Evolutionary conservation across 192 early-diverging fungal species (phyloP), one percentile per base, ranked within the genome.

Genomic region (Coemansia sp.): DNA sequence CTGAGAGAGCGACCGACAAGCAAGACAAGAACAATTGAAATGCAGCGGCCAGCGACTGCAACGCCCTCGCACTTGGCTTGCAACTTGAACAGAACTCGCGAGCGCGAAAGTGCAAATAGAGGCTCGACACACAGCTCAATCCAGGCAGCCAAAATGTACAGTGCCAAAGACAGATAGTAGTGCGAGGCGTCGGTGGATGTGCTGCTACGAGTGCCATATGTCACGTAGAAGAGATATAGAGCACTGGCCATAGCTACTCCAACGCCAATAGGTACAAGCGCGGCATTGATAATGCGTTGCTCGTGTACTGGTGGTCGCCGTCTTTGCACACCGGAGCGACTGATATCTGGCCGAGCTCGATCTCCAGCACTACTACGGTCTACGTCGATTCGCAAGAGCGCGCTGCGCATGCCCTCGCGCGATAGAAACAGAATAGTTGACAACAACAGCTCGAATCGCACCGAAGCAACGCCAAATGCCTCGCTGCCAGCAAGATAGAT

Each of bases 401-500:
- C 93, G 74, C 84, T 89, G 36, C 93, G 85, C 50, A 92, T 88
- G 36, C 90, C 90, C 67, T 94, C 93, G 31, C 97, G 82, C 1
- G 95, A 95, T 13, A 99, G 81, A 83, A 99, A 98, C 41, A 98
- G 76, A 24, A 98, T 90, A 0, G 95, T 95, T n/a, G 93, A 89
- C 10, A 93, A 85, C 16, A 96, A 74, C 15, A 99, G 87, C 80
- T 99, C 95, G 33, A 97, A 80, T 41, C 92, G 84, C 12, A 95
- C 91, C 2, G 90, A 89, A 0, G 93, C 94, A 9, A 96, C 87
- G 0, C 96, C 96, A 49, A 97, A 87, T 11, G 92, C 90, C 29
- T 87, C 76, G 13, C 90, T 87, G 11, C 90, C 86, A 10, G 92
- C 89, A 61, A 87, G 88, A 18, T 91, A 89, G 27, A 94, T 73